Evolutionary conservation across 2,329 filamentous ascomycete genomes (phyloP).

Genomic region (Clonostachys byssicola): DNA sequence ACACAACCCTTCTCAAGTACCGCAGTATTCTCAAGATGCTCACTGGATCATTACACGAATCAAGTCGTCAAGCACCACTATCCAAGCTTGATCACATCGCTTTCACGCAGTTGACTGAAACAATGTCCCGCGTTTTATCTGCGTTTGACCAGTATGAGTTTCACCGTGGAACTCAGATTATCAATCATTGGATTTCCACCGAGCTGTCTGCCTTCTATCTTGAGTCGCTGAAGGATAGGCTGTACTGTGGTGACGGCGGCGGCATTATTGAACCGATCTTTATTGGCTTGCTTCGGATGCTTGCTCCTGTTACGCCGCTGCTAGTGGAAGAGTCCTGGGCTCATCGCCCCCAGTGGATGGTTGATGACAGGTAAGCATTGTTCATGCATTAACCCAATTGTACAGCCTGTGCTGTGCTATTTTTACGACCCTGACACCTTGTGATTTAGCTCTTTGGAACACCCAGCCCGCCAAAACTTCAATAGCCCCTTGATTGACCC

Average conservation of each 20-base stretch:
- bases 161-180: constrained; percentile 65
- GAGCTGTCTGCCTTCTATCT: constrained; percentile 94
- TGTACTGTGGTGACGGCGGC: constrained; percentile 76
- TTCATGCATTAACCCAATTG: background rate
- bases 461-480: constrained; percentile 45
- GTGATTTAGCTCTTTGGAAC: constrained; percentile 15
- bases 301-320: constrained; percentile 76
- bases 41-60: constrained; percentile 66
- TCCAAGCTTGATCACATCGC: constrained; percentile 70
- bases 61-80: constrained; percentile 43
- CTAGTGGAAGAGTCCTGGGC: constrained; percentile 89
- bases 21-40: constrained; percentile 89
- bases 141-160: constrained; percentile 75
- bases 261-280: constrained; percentile 66
- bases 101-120: constrained; percentile 65
- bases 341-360: constrained; percentile 64
- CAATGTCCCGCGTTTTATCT: constrained; percentile 59
- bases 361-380: constrained; percentile 32
- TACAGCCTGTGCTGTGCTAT: background rate
- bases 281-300: constrained; percentile 68
- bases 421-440: background rate
- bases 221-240: constrained; percentile 83
- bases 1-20: constrained; percentile 78
- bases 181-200: constrained; percentile 78
- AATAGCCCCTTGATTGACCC: constrained; percentile 33